Evolutionary conservation across 768 basidiomycete genomes (phyloP).

Genomic region (Clitopilus passeckerianus): DNA sequence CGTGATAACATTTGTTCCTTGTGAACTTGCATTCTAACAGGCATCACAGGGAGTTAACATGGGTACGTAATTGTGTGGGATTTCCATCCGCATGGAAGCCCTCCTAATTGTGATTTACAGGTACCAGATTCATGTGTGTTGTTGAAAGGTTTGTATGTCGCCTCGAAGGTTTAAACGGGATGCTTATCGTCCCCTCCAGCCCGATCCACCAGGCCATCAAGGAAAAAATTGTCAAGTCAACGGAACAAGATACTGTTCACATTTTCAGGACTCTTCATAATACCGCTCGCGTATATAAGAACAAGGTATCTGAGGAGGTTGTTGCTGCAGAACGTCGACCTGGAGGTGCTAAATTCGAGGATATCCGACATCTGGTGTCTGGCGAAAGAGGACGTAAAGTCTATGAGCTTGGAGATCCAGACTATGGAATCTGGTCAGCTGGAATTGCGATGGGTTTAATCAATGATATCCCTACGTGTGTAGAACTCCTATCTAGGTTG

Average conservation of each 20-base stretch:
- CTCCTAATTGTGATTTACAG: conserved; percentile 16
- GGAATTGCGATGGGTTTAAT: conserved; percentile 68
- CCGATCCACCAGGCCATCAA: conserved; percentile 91
- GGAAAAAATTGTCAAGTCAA: conserved; percentile 78
- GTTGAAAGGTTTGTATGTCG: conserved; percentile 49
- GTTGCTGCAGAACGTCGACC: conserved; percentile 77
- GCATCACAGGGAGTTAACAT: conserved; percentile 71
- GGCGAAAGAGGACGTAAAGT: conserved; percentile 67
- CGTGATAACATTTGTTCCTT: conserved; percentile 20
- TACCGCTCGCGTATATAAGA: conserved; percentile 84
- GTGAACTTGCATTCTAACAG: not conserved
- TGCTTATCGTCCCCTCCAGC: conserved; percentile 24
- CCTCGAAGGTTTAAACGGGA: not conserved
- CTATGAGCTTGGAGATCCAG: conserved; percentile 80
- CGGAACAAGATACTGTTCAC: conserved; percentile 80
- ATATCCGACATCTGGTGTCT: conserved; percentile 72
- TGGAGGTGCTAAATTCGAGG: conserved; percentile 86
- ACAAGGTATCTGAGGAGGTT: conserved; percentile 78
- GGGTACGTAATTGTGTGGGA: conserved; percentile 33
- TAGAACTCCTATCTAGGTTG: conserved; percentile 59
- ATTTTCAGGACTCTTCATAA: conserved; percentile 87
- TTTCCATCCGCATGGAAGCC: not conserved
- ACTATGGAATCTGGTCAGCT: conserved; percentile 84
- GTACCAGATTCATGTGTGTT: conserved; percentile 91
- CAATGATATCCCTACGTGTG: conserved; percentile 80